A percentile compares a stretch with the other conserved stretches of the same genome.
Conservation (phyloP, 352 stramenopile genomes). For the Elongisporangium anandrum region DNA sequence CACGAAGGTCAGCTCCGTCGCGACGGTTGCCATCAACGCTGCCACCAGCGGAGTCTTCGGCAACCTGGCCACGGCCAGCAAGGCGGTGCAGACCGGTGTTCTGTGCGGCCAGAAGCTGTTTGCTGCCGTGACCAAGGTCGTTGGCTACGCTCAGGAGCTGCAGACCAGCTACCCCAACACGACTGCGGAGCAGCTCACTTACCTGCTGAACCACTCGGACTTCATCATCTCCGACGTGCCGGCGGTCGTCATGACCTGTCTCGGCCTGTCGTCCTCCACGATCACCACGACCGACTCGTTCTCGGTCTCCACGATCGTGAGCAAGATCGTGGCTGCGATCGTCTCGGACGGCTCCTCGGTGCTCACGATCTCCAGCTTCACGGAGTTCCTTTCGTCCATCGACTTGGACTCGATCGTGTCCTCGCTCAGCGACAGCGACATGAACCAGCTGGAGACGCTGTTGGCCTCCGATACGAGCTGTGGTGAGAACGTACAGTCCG, state of each 20-base stretch:
- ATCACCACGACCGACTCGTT: conserved; percentile 2
- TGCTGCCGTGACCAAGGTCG: conserved; percentile 23
- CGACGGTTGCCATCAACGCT: conserved; percentile 17
- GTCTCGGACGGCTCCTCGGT: conserved; percentile 4
- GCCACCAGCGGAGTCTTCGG: conserved; percentile 21
- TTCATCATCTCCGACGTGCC: conserved; percentile 44
- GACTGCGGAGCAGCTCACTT: conserved; percentile 28
- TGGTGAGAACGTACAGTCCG: neutral
- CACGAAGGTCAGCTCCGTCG: conserved; percentile 21
- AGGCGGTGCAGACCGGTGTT: conserved; percentile 32
- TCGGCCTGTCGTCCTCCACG: conserved; percentile 9
- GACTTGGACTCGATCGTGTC: neutral
- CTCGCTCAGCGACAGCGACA: conserved; percentile 16
- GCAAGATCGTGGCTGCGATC: conserved; percentile 6
- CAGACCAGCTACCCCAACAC: conserved; percentile 21
- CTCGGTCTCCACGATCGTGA: conserved; percentile 9
- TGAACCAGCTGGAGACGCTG: conserved; percentile 7
- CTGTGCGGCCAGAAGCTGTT: conserved; percentile 39
- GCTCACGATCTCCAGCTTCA: conserved; percentile 15
- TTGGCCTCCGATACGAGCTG: conserved; percentile 1
- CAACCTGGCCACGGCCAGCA: conserved; percentile 28
- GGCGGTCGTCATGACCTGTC: conserved; percentile 31
- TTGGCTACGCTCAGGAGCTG: conserved; percentile 27
- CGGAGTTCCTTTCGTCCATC: conserved; percentile 3
- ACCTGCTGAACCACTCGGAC: conserved; percentile 38